phyloP scores from a whole-genome alignment of 108 stramenopile genomes.

The Pinguiococcus pyrenoidosus region DNA sequence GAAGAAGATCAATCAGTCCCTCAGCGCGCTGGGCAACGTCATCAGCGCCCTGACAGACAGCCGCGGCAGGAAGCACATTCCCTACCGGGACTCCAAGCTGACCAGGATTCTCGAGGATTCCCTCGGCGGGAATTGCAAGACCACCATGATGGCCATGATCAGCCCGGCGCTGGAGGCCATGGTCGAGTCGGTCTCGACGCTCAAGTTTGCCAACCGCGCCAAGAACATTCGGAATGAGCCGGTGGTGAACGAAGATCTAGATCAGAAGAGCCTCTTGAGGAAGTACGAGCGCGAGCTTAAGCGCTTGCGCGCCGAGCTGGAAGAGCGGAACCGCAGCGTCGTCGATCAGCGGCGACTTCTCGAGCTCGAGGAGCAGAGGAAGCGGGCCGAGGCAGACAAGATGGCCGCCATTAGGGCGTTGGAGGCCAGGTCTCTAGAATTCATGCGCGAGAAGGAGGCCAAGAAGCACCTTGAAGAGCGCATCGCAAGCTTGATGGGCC shows the following conservation, averaged over 20 bases:
- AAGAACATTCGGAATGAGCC: conserved; percentile 44
- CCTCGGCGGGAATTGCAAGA: conserved; percentile 48
- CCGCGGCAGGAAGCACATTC: conserved; percentile 41
- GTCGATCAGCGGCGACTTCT: conserved; percentile 48
- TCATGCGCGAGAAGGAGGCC: conserved; percentile 53
- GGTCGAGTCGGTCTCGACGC: conserved; percentile 30
- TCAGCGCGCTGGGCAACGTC: conserved; percentile 47
- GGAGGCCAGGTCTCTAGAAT: conserved; percentile 35
- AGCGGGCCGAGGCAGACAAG: conserved; percentile 48
- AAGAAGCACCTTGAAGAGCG: conserved; percentile 44
- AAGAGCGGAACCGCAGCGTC: conserved; percentile 34
- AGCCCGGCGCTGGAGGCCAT: conserved; percentile 46
- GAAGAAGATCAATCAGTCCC: conserved; percentile 47
- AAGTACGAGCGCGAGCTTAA: conserved; percentile 55
- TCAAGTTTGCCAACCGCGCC: conserved; percentile 43
- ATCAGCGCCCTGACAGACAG: conserved; percentile 44
- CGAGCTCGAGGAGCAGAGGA: conserved; percentile 43
- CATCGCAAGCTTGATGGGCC: conserved; percentile 37
- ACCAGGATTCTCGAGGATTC: conserved; percentile 45
- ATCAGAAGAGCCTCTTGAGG: conserved; percentile 49
- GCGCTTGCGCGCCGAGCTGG: conserved; percentile 44
- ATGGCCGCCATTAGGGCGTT: conserved; percentile 47
- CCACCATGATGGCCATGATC: conserved; percentile 59
- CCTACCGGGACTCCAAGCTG: conserved; percentile 49
- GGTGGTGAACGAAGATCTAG: conserved; percentile 49